Evolutionary conservation across 176 grass and related monocot genomes (phyloP).

Genomic region (Rhynchospora breviuscula): DNA sequence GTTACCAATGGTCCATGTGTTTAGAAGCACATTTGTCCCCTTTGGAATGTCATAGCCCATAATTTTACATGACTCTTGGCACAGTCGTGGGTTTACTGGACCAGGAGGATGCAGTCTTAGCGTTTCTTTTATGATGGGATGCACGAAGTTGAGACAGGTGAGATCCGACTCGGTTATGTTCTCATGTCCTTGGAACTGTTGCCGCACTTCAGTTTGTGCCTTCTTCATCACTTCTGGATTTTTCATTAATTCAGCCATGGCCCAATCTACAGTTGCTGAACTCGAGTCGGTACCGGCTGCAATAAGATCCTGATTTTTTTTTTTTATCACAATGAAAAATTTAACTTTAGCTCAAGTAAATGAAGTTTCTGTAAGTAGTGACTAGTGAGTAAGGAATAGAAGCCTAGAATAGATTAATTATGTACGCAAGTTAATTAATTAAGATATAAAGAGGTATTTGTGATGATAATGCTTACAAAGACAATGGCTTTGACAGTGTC

Average conservation of each 20-base stretch:
- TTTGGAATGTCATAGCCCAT: conserved; percentile 13
- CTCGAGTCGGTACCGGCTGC: conserved; percentile 5
- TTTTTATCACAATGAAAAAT: too few relatives aligned
- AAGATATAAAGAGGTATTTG: neutral
- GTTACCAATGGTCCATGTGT: conserved; percentile 23
- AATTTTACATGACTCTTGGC: neutral
- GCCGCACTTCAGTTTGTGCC: conserved; percentile 10
- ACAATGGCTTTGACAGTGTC: neutral
- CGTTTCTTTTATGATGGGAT: conserved; percentile 14
- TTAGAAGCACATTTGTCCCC: conserved; percentile 2
- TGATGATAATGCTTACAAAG: neutral
- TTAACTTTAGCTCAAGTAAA: too few relatives aligned
- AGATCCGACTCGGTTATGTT: neutral
- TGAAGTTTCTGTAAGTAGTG: too few relatives aligned
- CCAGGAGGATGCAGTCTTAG: conserved; percentile 12
- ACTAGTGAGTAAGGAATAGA: too few relatives aligned
- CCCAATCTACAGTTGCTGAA: neutral
- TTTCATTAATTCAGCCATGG: conserved; percentile 30
- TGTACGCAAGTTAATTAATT: neutral
- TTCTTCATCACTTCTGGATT: conserved; percentile 8
- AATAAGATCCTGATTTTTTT: conserved; percentile 20
- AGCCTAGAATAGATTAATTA: too few relatives aligned
- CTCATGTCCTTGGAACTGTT: neutral
- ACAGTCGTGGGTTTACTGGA: neutral
- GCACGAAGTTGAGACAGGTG: neutral